A percentile compares a stretch with the other conserved stretches of the same genome.
Evolutionary conservation across 2,329 filamentous ascomycete species (phyloP).

Genomic region (Exophiala calicioides): DNA sequence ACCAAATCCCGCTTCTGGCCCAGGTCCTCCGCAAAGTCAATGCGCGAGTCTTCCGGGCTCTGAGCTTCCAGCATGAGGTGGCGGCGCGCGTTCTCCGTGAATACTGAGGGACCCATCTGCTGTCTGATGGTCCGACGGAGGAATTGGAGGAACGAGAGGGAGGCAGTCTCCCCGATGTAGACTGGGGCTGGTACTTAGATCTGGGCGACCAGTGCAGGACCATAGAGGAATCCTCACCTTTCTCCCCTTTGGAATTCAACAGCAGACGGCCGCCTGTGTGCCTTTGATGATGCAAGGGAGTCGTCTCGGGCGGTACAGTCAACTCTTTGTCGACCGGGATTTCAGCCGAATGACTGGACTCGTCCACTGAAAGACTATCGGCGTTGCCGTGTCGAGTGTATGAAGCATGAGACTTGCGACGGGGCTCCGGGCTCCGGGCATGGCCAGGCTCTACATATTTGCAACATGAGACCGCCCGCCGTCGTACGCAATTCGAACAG

Average conservation of each 20-base stretch:
- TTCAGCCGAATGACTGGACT: not conserved
- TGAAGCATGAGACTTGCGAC: not conserved
- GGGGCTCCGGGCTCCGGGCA: not conserved
- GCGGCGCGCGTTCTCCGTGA: slow-evolving; percentile 54
- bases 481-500: slow-evolving; percentile 50
- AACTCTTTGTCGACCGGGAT: not conserved
- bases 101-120: slow-evolving; percentile 57
- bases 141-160: slow-evolving; percentile 59
- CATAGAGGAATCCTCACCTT: slow-evolving; percentile 42
- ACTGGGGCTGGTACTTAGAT: slow-evolving; percentile 36
- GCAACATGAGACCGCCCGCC: slow-evolving; percentile 45
- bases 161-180: slow-evolving; percentile 54
- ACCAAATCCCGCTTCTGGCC: slow-evolving; percentile 39
- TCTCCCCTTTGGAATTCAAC: slow-evolving; percentile 55
- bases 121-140: slow-evolving; percentile 51
- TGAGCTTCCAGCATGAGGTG: slow-evolving; percentile 57
- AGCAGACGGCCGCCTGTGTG: slow-evolving; percentile 46
- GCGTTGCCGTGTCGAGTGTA: not conserved
- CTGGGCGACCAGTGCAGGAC: not conserved
- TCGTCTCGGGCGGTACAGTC: slow-evolving; percentile 20
- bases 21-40: slow-evolving; percentile 37
- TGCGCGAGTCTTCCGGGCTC: slow-evolving; percentile 37
- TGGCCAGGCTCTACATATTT: slow-evolving; percentile 31
- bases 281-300: slow-evolving; percentile 32
- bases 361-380: not conserved